Evolutionary conservation across 306 rosid genomes (phyloP).

Genomic region (Cucurbita moschata): DNA sequence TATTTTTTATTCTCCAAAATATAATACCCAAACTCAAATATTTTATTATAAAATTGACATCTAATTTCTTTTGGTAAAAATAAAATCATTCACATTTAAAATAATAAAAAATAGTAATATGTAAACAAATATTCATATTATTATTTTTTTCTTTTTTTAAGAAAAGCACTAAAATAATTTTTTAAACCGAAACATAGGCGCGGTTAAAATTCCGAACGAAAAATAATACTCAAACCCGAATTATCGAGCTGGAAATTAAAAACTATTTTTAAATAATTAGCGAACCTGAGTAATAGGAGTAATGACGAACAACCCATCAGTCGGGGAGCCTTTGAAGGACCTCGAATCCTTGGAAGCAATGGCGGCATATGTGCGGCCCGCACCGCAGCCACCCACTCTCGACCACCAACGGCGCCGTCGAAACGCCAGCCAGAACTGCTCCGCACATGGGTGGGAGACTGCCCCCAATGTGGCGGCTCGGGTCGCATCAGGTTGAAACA

Average conservation of each 20-base stretch:
- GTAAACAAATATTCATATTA: no score
- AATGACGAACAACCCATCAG: constrained; percentile 76
- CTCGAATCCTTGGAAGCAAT: constrained; percentile 52
- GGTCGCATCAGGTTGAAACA: no score
- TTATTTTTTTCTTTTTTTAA: no score
- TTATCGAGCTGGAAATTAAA: background rate
- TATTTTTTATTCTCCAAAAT: no score
- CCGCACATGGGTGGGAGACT: constrained; percentile 21
- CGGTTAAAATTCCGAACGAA: background rate
- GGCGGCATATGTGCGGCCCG: constrained; percentile 69
- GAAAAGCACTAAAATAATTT: background rate
- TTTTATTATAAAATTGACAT: no score
- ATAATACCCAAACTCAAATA: no score
- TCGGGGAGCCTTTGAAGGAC: constrained; percentile 68
- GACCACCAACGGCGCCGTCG: constrained; percentile 70
- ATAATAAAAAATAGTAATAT: no score
- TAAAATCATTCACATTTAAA: no score
- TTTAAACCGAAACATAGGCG: background rate
- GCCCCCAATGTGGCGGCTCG: no score
- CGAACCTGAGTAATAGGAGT: constrained; percentile 81
- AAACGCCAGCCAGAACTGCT: constrained; percentile 77
- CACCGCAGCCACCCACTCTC: constrained; percentile 88
- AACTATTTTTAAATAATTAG: background rate
- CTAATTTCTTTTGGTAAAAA: no score
- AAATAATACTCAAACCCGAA: background rate